phyloP scores from a whole-genome alignment of 805 yeast genomes.

The Starmerella floricola region DNA sequence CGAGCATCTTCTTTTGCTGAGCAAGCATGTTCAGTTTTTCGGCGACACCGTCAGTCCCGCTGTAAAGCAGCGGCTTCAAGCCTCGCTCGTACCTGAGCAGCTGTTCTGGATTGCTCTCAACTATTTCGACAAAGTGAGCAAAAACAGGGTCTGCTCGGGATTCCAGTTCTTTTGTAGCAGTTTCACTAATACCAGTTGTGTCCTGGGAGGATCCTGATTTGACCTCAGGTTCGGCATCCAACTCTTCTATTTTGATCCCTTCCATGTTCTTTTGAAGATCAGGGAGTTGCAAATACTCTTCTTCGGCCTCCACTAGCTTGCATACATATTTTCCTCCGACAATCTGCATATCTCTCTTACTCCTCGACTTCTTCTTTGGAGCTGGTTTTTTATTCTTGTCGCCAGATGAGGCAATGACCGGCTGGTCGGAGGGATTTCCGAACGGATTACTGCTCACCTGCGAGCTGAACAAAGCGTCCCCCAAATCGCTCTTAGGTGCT shows the following conservation, averaged over 20 bases:
- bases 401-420: background rate
- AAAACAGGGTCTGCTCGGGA: constrained; percentile 48
- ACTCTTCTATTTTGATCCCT: constrained; percentile 35
- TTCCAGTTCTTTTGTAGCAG: constrained; percentile 28
- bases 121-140: constrained; percentile 61
- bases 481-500: constrained; percentile 11
- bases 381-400: background rate
- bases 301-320: constrained; percentile 56
- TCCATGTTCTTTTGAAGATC: constrained; percentile 31
- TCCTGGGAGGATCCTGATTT: constrained; percentile 12
- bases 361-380: constrained; percentile 5
- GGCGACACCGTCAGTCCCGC: constrained; percentile 44
- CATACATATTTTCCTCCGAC: constrained; percentile 49
- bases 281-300: constrained; percentile 43
- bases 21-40: constrained; percentile 33
- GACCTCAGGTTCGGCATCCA: constrained; percentile 32
- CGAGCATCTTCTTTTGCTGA: constrained; percentile 52
- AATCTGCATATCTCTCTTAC: constrained; percentile 4
- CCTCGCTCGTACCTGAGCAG: constrained; percentile 74
- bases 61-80: constrained; percentile 63
- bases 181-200: constrained; percentile 11
- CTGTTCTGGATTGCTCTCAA: constrained; percentile 75
- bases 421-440: background rate
- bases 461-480: constrained; percentile 16
- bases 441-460: constrained; percentile 2